Base-by-base conservation (phyloP, 176 grass and related monocot species). In the Aegilops sharonensis region DNA sequence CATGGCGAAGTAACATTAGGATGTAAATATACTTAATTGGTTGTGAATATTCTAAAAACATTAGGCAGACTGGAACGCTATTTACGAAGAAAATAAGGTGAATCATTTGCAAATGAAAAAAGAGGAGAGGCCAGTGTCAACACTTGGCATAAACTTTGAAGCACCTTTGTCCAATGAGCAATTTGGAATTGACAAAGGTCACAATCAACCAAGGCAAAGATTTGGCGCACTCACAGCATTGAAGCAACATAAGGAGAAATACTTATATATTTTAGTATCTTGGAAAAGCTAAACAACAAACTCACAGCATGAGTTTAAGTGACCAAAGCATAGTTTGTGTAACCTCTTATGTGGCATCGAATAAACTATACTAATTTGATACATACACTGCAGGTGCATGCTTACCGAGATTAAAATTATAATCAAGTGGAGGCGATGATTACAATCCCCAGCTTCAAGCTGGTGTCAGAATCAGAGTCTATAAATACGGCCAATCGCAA, bases 401-500 rank as follows among this genome's bases (percentile, higher is more conserved):
- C 45, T 61, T 35, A 35, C 10, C 11, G 18, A 31, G 14, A 75
- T 12, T 42, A 57, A 11, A 72, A 13, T 43, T 30, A 13, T 29
- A 8, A 72, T 69, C 9, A 54, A 18, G 15, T 54, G 45, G 35
- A 45, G 36, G 8, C 62, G 80, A 45, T 77, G 86, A 61, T 69
- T 60, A 68, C 86, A 78, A 88, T n/a, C 15, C 13, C 15, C 5
- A 68, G 57, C 61, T 8, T 37, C 15, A 42, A 68, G 45, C 24
- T 34, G 18, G 11, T 68, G 24, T n/a, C 50, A 7, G 50, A 36
- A 82, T 57, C 72, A 70, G 9, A 47, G 35, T 54, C 72, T 88
- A 88, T 88, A 83, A 83, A 88, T 78, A 88, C 32, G 50, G 20
- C 23, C 78, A 12, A 11, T 77, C 6, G 27, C 47, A 17, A 45